phyloP scores from a whole-genome alignment of 371 early-diverging fungal genomes.

The Rhizopus microsporus region DNA sequence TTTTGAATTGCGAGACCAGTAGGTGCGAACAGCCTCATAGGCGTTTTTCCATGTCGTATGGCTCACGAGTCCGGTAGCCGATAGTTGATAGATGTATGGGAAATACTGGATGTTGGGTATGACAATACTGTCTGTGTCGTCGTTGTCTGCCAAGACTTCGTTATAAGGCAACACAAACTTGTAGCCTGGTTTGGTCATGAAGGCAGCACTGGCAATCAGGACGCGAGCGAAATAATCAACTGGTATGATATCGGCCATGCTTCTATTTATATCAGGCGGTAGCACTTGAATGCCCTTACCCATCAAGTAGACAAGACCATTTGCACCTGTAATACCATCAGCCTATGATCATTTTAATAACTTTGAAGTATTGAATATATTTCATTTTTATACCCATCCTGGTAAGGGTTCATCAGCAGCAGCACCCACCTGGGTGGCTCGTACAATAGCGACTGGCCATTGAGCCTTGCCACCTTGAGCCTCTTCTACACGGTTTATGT shows the following conservation, averaged over 20 bases:
- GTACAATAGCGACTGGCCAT: slow-evolving; percentile 61
- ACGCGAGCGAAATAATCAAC: slow-evolving; percentile 51
- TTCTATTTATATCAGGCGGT: slow-evolving; percentile 38
- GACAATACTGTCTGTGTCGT: slow-evolving; percentile 21
- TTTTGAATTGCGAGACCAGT: slow-evolving; percentile 48
- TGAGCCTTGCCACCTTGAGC: slow-evolving; percentile 49
- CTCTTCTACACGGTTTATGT: slow-evolving; percentile 53
- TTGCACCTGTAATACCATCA: slow-evolving; percentile 63
- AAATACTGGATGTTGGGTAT: slow-evolving; percentile 37
- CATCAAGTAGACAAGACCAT: slow-evolving; percentile 38
- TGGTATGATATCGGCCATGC: slow-evolving; percentile 56
- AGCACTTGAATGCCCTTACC: slow-evolving; percentile 44
- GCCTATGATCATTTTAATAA: slow-evolving; percentile 27
- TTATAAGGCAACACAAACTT: slow-evolving; percentile 48
- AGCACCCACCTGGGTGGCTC: slow-evolving; percentile 62
- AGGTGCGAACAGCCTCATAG: slow-evolving; percentile 38
- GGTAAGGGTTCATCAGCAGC: slow-evolving; percentile 56
- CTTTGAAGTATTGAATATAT: neutral
- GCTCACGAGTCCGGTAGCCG: slow-evolving; percentile 20
- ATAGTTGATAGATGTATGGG: slow-evolving; percentile 46
- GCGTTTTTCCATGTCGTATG: slow-evolving; percentile 35
- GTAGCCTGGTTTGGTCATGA: slow-evolving; percentile 33
- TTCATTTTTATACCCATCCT: slow-evolving; percentile 53
- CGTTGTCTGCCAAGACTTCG: slow-evolving; percentile 32
- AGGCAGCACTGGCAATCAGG: slow-evolving; percentile 35